Evolutionary conservation across 305 asterid species (phyloP), one percentile per base, ranked within the genome.

Genomic region (Plantago lanceolata): DNA sequence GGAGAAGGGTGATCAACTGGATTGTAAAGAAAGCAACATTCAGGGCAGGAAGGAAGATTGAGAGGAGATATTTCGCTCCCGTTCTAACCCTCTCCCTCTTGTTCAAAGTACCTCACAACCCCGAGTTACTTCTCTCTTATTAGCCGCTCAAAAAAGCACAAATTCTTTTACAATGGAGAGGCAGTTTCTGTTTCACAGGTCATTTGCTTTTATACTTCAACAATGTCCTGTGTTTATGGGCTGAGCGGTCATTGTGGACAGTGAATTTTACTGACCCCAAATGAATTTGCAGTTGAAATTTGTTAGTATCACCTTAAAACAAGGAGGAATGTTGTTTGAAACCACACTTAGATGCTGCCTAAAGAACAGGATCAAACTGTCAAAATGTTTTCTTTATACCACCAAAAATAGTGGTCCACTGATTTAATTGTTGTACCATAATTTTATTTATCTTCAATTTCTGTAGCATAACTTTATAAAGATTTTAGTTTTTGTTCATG

Each of bases 51-150:
- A 77, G 80, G 67, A 71, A 77, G 73, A 70, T 68, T 4, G 73
- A 75, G 80, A 66, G 82, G 1, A 14, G 49, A 48, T 64, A 47
- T 18, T n/a, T 57, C 81, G 63, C 73, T 66, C 78, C 70, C 61
- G 45, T 57, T 63, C 63, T 18, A 70, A 61, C 73, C 70, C 74
- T 57, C 51, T 21, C 13, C 4, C 0, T 14, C 33, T 62, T 31
- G 20, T 17, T 33, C 40, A 33, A 33, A 33, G 8, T 33, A 8
- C 40, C 48, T 18, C 13, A 24, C 59, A 53, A 24, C 16, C 12
- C 62, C 9, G 29, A 16, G 17, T 45, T 47, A 33, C 49, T 49
- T 54, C 33, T 26, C 59, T 40, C 19, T 24, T 68, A 57, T 49
- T 62, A 40, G 52, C 64, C 68, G 61, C 68, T 68, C 73, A 50